These are phyloP conservation scores for Periconia macrospinosa DNA, from an alignment of 2,329 filamentous ascomycete species.

Conservation along the genomic window DNA sequence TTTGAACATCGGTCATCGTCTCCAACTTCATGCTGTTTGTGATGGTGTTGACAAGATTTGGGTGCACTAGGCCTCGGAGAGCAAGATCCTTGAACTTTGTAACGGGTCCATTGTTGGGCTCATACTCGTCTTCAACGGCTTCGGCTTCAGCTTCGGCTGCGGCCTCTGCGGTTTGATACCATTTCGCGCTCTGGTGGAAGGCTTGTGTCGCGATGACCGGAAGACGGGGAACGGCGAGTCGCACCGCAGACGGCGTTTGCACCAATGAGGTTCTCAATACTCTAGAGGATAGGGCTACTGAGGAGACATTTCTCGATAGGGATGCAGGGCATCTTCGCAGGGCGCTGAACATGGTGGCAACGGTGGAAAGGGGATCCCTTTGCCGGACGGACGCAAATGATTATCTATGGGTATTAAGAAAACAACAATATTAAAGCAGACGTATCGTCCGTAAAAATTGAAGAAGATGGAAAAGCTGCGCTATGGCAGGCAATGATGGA, in stretches of 20 bases:
- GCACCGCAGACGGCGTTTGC: constrained; percentile 20
- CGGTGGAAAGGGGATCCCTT: not conserved
- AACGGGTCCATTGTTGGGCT: constrained; percentile 29
- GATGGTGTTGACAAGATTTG: constrained; percentile 68
- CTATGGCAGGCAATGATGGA: constrained; percentile 15
- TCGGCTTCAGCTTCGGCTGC: constrained; percentile 23
- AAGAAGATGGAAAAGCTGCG: constrained; percentile 10
- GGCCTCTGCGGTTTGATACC: constrained; percentile 34
- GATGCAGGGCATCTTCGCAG: constrained; percentile 45
- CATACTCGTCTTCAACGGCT: constrained; percentile 14
- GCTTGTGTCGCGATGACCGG: constrained; percentile 25
- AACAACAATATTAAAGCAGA: constrained; percentile 11
- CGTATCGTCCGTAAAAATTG: constrained; percentile 7
- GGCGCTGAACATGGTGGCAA: constrained; percentile 47
- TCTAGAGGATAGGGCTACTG: constrained; percentile 27
- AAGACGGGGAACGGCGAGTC: constrained; percentile 21
- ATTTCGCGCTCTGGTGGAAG: constrained; percentile 45
- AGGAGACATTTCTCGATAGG: constrained; percentile 35
- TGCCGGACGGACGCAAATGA: constrained; percentile 14
- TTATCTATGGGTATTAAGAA: constrained; percentile 12
- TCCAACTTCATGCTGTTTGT: constrained; percentile 73
- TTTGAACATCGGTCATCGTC: constrained; percentile 91
- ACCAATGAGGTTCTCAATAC: constrained; percentile 24
- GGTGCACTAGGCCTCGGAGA: constrained; percentile 58
- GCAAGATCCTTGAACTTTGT: constrained; percentile 51